Conservation (phyloP, 1,284 basidiomycete genomes). For the Fomitopsis pinicola region DNA sequence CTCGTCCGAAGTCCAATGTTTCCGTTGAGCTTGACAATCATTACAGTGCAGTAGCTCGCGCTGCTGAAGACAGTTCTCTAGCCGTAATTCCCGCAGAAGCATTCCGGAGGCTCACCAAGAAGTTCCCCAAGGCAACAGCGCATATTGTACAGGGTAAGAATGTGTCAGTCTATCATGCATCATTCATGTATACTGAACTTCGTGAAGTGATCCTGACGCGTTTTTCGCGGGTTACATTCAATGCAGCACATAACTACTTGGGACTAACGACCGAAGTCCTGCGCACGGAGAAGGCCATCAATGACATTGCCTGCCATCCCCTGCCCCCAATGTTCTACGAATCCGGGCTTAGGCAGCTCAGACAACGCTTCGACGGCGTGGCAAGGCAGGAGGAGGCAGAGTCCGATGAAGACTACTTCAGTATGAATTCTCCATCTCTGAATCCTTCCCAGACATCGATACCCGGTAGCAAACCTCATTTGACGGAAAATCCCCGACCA, state of each 20-base stretch:
- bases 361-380: conserved; percentile 76
- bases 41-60: conserved; percentile 79
- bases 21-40: conserved; percentile 28
- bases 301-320: conserved; percentile 94
- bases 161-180: neutral
- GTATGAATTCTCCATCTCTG: conserved; percentile 22
- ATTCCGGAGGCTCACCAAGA: conserved; percentile 88
- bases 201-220: conserved; percentile 85
- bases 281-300: conserved; percentile 94
- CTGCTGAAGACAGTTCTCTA: conserved; percentile 90
- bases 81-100: conserved; percentile 99
- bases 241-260: conserved; percentile 92
- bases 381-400: conserved; percentile 39
- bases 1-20: conserved; percentile 9
- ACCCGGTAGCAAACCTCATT: conserved; percentile 6
- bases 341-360: conserved; percentile 85
- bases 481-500: conserved; percentile 21
- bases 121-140: conserved; percentile 94
- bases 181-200: neutral
- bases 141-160: conserved; percentile 89
- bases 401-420: conserved; percentile 55
- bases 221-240: conserved; percentile 96
- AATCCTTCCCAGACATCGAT: conserved; percentile 18
- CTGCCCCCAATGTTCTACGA: conserved; percentile 91
- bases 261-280: conserved; percentile 95